Evolutionary conservation across 2,329 filamentous ascomycete genomes (phyloP).

Genomic region (Cercospora zeae-maydis): DNA sequence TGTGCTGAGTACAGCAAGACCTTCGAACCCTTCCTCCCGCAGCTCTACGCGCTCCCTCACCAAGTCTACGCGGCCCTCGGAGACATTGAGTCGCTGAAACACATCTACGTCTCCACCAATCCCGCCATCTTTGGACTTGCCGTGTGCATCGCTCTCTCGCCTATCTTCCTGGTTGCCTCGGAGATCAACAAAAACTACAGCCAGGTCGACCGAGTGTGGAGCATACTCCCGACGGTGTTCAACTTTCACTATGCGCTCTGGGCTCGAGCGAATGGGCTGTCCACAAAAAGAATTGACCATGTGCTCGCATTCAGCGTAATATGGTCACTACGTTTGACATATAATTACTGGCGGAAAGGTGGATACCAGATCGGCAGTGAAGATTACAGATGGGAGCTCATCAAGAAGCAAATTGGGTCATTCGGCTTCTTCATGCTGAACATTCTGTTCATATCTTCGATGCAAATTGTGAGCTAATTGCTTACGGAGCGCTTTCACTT

Average conservation of each 20-base stretch:
- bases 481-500: neutral
- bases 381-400: conserved; percentile 87
- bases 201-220: conserved; percentile 94
- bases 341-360: conserved; percentile 94
- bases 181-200: conserved; percentile 93
- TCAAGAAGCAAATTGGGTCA: conserved; percentile 62
- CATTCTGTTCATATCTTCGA: conserved; percentile 79
- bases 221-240: conserved; percentile 81
- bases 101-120: conserved; percentile 80
- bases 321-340: conserved; percentile 74
- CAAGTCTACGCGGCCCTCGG: conserved; percentile 54
- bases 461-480: conserved; percentile 55
- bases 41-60: conserved; percentile 48
- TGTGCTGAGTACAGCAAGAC: conserved; percentile 73
- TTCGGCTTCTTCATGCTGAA: conserved; percentile 80
- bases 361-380: conserved; percentile 86
- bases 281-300: conserved; percentile 67
- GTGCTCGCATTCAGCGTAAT: conserved; percentile 65
- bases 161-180: conserved; percentile 68
- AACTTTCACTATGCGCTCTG: conserved; percentile 81
- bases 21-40: conserved; percentile 72
- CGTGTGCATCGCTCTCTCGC: conserved; percentile 66
- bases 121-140: conserved; percentile 74
- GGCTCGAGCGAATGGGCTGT: conserved; percentile 70
- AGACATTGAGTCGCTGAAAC: conserved; percentile 59